Conservation (phyloP, 805 yeast species). For the Blastobotrys mokoenaii region DNA sequence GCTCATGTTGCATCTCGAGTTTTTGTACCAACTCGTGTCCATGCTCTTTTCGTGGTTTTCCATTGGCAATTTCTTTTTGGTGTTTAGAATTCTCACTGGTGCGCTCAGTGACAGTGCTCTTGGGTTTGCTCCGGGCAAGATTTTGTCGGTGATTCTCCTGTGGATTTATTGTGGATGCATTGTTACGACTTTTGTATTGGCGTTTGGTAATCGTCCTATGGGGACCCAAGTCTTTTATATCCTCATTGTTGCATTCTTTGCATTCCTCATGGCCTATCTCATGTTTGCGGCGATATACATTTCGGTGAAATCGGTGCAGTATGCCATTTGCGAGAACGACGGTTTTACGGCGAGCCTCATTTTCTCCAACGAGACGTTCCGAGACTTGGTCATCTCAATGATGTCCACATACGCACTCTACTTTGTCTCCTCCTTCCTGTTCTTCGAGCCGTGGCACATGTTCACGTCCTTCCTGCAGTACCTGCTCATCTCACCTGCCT, state of each 20-base stretch:
- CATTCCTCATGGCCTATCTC: constrained; percentile 82
- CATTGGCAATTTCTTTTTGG: constrained; percentile 79
- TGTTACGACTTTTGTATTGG: constrained; percentile 76
- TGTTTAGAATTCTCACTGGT: constrained; percentile 77
- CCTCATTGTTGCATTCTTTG: constrained; percentile 69
- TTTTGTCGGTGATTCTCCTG: constrained; percentile 66
- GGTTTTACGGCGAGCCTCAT: constrained; percentile 36
- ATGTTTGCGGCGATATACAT: constrained; percentile 78
- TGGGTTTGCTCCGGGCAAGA: constrained; percentile 62
- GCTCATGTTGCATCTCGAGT: constrained; percentile 65
- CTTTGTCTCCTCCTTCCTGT: constrained; percentile 66
- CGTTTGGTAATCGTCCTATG: constrained; percentile 90
- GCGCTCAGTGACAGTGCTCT: constrained; percentile 60
- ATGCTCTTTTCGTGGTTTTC: constrained; percentile 89
- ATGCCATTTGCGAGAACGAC: constrained; percentile 38
- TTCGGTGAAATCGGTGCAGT: constrained; percentile 62
- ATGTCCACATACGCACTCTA: constrained; percentile 78
- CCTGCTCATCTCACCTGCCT: constrained; percentile 75
- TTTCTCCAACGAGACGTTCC: constrained; percentile 60
- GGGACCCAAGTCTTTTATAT: constrained; percentile 78
- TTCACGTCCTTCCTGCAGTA: constrained; percentile 81
- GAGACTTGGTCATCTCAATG: constrained; percentile 83
- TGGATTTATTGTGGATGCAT: constrained; percentile 81
- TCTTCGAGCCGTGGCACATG: constrained; percentile 90
- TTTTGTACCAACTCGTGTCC: constrained; percentile 64